Percentiles rank a stretch among this genome's conserved stretches.
Conservation (phyloP, 169 alveolate species). For the Theileria annulata region DNA sequence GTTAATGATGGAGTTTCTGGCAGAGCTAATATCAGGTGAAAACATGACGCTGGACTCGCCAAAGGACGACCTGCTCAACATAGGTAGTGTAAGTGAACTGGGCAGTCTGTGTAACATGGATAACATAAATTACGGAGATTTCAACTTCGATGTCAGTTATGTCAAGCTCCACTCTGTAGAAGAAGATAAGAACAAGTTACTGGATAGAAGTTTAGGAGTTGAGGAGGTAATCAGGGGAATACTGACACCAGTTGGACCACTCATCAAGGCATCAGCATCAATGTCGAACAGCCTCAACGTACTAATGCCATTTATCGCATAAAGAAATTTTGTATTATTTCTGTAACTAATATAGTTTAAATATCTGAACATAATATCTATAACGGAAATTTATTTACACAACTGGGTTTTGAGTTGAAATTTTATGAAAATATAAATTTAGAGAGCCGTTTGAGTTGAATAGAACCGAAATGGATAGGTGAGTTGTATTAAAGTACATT, state of each 20-base stretch:
- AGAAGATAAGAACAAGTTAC: conserved; percentile 27
- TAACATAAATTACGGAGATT: conserved; percentile 23
- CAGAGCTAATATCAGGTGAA: conserved; percentile 54
- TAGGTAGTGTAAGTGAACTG: not conserved
- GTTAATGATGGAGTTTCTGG: conserved; percentile 38
- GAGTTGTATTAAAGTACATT: not conserved
- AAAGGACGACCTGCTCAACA: not conserved
- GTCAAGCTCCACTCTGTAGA: conserved; percentile 52
- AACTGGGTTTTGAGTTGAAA: not conserved
- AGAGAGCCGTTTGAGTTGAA: not conserved
- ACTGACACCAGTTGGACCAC: conserved; percentile 27
- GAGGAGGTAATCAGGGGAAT: conserved; percentile 37
- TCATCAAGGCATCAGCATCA: not conserved
- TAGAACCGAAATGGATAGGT: not conserved
- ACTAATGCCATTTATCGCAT: not conserved
- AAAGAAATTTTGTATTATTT: not conserved
- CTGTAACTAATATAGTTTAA: not conserved
- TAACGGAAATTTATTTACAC: not conserved
- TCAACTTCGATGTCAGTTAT: conserved; percentile 57
- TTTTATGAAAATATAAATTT: too few relatives aligned
- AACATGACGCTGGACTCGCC: conserved; percentile 35
- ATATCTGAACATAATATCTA: not conserved
- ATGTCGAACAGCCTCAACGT: not conserved
- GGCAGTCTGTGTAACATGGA: conserved; percentile 24
- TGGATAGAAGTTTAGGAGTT: conserved; percentile 45